Conservation (phyloP, 1,139 yeast species). For the Blastobotrys malaysiensis region DNA sequence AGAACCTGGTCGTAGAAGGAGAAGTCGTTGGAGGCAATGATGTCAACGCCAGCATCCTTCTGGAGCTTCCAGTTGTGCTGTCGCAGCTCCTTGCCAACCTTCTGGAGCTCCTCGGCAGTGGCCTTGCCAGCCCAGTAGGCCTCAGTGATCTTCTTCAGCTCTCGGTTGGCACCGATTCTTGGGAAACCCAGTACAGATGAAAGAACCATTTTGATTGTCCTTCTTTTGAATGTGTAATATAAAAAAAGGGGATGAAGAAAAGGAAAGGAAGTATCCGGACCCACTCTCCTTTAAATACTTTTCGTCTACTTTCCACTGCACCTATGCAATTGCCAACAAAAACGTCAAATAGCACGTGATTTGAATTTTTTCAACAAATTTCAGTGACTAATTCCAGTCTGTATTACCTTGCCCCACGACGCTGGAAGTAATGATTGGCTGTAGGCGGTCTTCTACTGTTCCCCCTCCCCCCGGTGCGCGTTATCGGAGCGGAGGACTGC, state of each 20-base stretch:
- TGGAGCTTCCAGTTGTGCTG: slow-evolving; percentile 97
- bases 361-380: background rate
- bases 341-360: background rate
- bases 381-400: background rate
- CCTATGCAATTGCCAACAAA: background rate
- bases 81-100: slow-evolving; percentile 93
- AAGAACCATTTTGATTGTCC: slow-evolving; percentile 60
- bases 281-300: background rate
- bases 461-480: background rate
- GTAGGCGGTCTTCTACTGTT: background rate
- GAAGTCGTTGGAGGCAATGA: slow-evolving; percentile 96
- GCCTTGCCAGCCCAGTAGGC: slow-evolving; percentile 98
- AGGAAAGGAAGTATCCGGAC: background rate
- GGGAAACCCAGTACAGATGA: slow-evolving; percentile 99
- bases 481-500: background rate
- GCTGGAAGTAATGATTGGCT: background rate
- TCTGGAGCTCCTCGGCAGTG: slow-evolving; percentile 76
- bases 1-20: slow-evolving; percentile 96
- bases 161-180: slow-evolving; percentile 97
- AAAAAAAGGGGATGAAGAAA: background rate
- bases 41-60: slow-evolving; percentile 93
- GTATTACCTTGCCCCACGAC: background rate
- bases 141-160: slow-evolving; percentile 96
- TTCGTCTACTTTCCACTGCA: background rate
- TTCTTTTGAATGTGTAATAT: background rate